Percentiles rank a stretch among this genome's conserved stretches.
phyloP scores from a whole-genome alignment of 1,284 basidiomycete species.

The Amylostereum chailletii region DNA sequence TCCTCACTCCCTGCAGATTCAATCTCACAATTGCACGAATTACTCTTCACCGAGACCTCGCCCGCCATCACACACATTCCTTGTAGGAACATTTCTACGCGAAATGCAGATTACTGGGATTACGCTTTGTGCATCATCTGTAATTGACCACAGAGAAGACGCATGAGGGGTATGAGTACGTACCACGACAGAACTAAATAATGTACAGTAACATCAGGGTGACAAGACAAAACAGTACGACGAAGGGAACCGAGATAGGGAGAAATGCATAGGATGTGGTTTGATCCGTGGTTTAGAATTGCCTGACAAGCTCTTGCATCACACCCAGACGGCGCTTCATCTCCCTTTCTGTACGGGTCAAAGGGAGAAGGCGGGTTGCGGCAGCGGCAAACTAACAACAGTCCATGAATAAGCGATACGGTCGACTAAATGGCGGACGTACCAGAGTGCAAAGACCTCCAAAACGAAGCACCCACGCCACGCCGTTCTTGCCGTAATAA shows the following conservation, averaged over 20 bases:
- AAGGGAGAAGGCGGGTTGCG: conserved; percentile 73
- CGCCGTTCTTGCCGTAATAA: conserved; percentile 76
- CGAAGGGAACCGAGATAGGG: no score
- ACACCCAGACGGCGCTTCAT: conserved; percentile 76
- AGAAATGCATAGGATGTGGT: neutral
- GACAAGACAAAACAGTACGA: no score
- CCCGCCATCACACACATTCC: conserved; percentile 49
- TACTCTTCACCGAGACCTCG: conserved; percentile 11
- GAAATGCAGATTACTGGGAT: conserved; percentile 43
- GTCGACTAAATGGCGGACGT: conserved; percentile 18
- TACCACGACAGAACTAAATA: conserved; percentile 6
- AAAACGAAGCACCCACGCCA: conserved; percentile 90
- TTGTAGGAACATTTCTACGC: conserved; percentile 39
- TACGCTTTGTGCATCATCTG: conserved; percentile 40
- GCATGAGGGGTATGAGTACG: neutral
- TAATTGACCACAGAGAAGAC: conserved; percentile 15
- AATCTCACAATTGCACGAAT: conserved; percentile 7
- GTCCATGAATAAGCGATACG: neutral
- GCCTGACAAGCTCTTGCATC: conserved; percentile 59
- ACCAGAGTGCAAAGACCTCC: conserved; percentile 79
- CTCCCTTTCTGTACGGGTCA: conserved; percentile 82
- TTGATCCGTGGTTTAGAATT: neutral
- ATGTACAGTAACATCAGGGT: neutral
- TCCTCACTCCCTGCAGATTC: conserved; percentile 1
- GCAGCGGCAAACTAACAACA: conserved; percentile 48